Evolutionary conservation across 371 early-diverging fungal species (phyloP).

Genomic region (Haplosporangium sp.): DNA sequence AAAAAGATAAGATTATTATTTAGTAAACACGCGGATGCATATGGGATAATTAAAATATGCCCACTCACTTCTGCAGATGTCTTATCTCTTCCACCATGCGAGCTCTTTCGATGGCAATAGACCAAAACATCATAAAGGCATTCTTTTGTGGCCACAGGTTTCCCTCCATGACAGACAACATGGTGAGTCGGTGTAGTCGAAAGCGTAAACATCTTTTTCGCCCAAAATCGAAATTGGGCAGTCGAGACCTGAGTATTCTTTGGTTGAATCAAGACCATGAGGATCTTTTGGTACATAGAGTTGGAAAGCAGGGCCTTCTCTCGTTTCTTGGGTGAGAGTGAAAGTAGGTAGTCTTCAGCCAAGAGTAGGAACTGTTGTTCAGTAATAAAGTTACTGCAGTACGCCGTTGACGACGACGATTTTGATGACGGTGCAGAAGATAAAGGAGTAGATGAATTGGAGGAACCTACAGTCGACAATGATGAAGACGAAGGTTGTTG

Average conservation of each 20-base stretch:
- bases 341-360: conserved; percentile 63
- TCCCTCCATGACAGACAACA: conserved; percentile 66
- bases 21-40: background rate
- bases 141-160: conserved; percentile 72
- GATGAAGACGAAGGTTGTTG: background rate
- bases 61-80: conserved; percentile 68
- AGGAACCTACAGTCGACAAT: background rate
- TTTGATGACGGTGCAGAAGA: background rate
- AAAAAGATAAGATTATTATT: background rate
- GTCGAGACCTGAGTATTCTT: conserved; percentile 73
- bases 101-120: conserved; percentile 68
- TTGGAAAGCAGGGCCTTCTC: conserved; percentile 70
- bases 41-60: background rate
- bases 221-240: conserved; percentile 76
- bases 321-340: conserved; percentile 69
- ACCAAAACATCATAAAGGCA: conserved; percentile 68
- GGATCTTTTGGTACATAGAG: conserved; percentile 64
- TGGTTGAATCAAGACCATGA: conserved; percentile 69
- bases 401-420: conserved; percentile 2
- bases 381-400: conserved; percentile 23
- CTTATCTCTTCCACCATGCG: conserved; percentile 74
- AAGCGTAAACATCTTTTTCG: conserved; percentile 74
- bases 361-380: conserved; percentile 40
- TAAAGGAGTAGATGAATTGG: conserved; percentile 15
- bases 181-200: conserved; percentile 49